These are phyloP conservation scores for Tetracladium setigerum DNA, from an alignment of 495 filamentous ascomycete species.

Conservation along the genomic window DNA sequence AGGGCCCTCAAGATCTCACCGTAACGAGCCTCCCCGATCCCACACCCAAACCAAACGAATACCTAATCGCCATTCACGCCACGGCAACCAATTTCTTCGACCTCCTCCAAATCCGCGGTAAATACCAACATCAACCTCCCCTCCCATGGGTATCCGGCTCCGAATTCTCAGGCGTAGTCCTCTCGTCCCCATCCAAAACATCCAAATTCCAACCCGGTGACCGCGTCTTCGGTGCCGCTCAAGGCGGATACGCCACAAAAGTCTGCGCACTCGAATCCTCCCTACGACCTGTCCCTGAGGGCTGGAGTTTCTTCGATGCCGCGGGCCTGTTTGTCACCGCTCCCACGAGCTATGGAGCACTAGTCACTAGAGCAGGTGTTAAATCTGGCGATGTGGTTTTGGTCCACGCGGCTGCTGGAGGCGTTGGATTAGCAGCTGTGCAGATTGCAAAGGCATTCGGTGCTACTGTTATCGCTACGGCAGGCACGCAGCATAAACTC, in stretches of 20 bases:
- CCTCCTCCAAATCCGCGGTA: conserved; percentile 24
- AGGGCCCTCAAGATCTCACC: conserved; percentile 74
- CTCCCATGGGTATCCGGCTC: conserved; percentile 82
- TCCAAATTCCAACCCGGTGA: conserved; percentile 66
- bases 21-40: conserved; percentile 69
- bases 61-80: conserved; percentile 84
- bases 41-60: conserved; percentile 59
- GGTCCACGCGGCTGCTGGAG: conserved; percentile 87
- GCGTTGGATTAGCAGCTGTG: conserved; percentile 85
- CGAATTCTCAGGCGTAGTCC: conserved; percentile 78
- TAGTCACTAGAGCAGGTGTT: conserved; percentile 70
- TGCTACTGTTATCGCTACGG: conserved; percentile 84
- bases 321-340: conserved; percentile 88
- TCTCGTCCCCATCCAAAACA: conserved; percentile 48
- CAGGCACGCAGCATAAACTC: conserved; percentile 68
- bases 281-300: conserved; percentile 65
- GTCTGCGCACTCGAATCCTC: conserved; percentile 56
- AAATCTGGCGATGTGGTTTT: conserved; percentile 80
- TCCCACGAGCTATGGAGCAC: conserved; percentile 80
- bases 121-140: conserved; percentile 53
- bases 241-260: conserved; percentile 80
- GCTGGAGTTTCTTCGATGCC: conserved; percentile 78
- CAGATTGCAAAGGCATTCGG: conserved; percentile 90
- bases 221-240: conserved; percentile 76
- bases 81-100: conserved; percentile 95